Base-by-base conservation (phyloP, 1,139 yeast genomes). In the Diutina pseudorugosa region DNA sequence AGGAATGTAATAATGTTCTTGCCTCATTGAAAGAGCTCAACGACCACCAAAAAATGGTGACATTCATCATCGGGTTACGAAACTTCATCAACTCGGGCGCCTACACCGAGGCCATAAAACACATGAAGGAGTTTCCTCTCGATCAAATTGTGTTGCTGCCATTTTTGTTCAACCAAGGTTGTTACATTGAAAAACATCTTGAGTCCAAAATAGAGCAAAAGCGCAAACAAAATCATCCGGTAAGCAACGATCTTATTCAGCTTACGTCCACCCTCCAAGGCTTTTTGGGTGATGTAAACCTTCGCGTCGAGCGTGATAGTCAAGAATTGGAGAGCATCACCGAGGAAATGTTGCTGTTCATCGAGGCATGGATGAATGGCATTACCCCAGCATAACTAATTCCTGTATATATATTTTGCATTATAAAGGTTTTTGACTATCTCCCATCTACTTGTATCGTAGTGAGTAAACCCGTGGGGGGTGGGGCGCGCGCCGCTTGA, bases 331-430 rank as follows among this genome's bases (percentile, higher is more conserved):
- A 23, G 9, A 18, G 27, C 14, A 45, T 45, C 16, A 16, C 27
- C 14, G 49, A 45, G 14, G 41, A 45, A 16, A 45, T 45, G 49
- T 27, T 45, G 30, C 49, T 27, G 41, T 45, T 45, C 30, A 25
- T 45, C 4, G 41, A 25, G n/a, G 25, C 27, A 33, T 45, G 49
- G 49, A 27, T 45, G 21, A 27, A 45, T 19, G 49, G n/a, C n/a
- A 14, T 30, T 30, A 30, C 36, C 36, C 36, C 36, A 30, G 36
- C 36, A 30, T 30, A 30, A 30, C n/a, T 30, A 11, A 9, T 30
- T 12, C 36, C 36, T 30, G 36, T 30, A 30, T 30, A 27, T 27
- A 30, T 30, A 30, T 30, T 23, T 30, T 30, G 36, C 36, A 30
- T 30, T 30, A 30, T 30, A 4, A 30, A 30, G n/a, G 36, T 30